Evolutionary conservation across 2,329 filamentous ascomycete species (phyloP).

Genomic region (Sporothrix pallida): DNA sequence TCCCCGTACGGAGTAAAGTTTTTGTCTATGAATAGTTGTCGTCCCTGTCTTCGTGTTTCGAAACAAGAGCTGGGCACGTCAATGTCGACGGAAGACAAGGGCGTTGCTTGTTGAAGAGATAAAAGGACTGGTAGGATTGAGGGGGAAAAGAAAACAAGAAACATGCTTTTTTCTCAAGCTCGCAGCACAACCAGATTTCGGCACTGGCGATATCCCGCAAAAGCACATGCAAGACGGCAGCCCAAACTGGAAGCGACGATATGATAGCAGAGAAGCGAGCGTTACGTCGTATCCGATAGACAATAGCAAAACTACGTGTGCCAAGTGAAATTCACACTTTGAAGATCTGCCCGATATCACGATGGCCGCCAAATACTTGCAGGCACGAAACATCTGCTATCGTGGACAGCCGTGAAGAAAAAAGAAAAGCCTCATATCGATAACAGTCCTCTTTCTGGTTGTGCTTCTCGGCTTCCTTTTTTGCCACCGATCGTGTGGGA

Average conservation of each 20-base stretch:
- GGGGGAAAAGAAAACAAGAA: not conserved
- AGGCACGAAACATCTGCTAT: not conserved
- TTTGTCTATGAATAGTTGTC: not conserved
- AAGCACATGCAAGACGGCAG: not conserved
- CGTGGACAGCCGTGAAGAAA: not conserved
- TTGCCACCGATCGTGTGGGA: conserved; percentile 20
- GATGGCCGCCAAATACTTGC: not conserved
- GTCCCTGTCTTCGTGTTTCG: conserved; percentile 4
- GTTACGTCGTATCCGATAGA: conserved; percentile 4
- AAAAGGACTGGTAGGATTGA: not conserved
- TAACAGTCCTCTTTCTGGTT: not conserved
- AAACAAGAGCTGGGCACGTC: not conserved
- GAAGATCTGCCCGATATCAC: not conserved
- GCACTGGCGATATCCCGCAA: not conserved
- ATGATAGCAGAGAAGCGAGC: not conserved
- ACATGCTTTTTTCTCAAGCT: not conserved
- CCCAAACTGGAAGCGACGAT: not conserved
- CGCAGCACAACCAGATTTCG: not conserved
- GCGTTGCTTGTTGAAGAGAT: not conserved
- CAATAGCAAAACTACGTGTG: not conserved
- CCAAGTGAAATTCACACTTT: not conserved
- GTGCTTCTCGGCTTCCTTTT: not conserved
- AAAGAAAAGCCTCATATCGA: not conserved
- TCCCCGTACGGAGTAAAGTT: too few relatives aligned
- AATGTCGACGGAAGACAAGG: not conserved